Evolutionary conservation across 75 land plant genomes (phyloP).

Genomic region (Selaginella moellendorffii): DNA sequence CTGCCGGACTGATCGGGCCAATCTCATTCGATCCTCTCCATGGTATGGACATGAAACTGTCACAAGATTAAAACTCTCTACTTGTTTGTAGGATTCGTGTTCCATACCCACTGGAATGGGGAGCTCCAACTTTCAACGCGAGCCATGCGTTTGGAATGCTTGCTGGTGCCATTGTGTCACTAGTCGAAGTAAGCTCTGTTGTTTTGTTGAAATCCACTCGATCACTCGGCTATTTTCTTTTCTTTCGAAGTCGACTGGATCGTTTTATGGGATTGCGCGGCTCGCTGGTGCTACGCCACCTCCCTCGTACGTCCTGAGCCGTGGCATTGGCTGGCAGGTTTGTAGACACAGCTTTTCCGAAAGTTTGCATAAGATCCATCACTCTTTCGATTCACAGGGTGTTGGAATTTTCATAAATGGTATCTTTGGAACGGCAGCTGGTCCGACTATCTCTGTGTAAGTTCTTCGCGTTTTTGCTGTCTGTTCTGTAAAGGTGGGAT

Average conservation of each 20-base stretch:
- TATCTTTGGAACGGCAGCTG: constrained; percentile 82
- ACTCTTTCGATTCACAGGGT: too few relatives aligned
- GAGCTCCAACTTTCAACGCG: constrained; percentile 73
- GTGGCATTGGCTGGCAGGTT: constrained; percentile 94
- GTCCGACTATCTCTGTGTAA: constrained; percentile 96
- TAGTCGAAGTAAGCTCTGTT: constrained; percentile 43
- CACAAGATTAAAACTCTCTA: background rate
- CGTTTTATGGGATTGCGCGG: constrained; percentile 57
- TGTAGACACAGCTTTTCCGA: background rate
- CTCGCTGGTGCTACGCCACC: constrained; percentile 69
- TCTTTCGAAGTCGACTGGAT: constrained; percentile 69
- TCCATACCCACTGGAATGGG: constrained; percentile 92
- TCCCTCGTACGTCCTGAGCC: constrained; percentile 79
- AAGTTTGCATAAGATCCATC: too few relatives aligned
- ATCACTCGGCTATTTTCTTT: background rate
- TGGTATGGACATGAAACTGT: background rate
- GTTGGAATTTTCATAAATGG: constrained; percentile 81
- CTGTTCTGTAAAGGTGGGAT: background rate
- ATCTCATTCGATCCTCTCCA: background rate
- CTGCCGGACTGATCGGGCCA: constrained; percentile 6
- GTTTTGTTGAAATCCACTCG: background rate
- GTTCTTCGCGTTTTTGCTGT: background rate
- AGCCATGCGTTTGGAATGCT: constrained; percentile 82
- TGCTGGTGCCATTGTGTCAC: constrained; percentile 65
- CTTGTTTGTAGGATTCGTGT: constrained; percentile 54